These are phyloP conservation scores for Penicillium sp. DNA, from an alignment of 2,329 filamentous ascomycete genomes.

Conservation along the genomic window DNA sequence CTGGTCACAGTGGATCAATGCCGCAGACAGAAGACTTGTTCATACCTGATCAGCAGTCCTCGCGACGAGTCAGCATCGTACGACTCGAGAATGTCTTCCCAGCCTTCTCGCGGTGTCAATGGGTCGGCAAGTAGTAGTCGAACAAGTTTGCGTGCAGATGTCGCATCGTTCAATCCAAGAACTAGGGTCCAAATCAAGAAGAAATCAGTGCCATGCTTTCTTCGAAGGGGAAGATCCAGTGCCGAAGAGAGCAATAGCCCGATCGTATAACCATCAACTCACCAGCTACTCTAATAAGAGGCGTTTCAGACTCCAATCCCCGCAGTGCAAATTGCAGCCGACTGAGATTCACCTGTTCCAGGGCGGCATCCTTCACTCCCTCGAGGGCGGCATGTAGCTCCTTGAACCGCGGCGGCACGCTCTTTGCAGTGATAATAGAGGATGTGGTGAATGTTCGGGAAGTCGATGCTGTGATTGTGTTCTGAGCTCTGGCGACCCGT, in stretches of 20 bases:
- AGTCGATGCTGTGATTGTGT: conserved; percentile 5
- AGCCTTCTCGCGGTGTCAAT: conserved; percentile 60
- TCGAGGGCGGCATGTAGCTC: conserved; percentile 56
- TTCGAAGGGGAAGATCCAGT: not conserved
- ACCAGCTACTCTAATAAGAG: conserved; percentile 58
- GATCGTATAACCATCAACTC: conserved; percentile 18
- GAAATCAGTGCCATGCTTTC: conserved; percentile 1
- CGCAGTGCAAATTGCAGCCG: conserved; percentile 59
- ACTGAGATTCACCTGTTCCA: conserved; percentile 59
- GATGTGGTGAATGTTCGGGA: conserved; percentile 49
- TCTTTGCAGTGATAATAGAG: conserved; percentile 55
- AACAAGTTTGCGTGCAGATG: conserved; percentile 60
- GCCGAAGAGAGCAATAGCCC: not conserved
- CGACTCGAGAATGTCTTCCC: conserved; percentile 63
- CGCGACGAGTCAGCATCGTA: conserved; percentile 49
- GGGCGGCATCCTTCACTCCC: conserved; percentile 53
- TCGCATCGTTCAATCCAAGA: conserved; percentile 51
- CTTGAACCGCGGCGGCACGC: conserved; percentile 53
- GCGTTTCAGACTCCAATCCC: conserved; percentile 55
- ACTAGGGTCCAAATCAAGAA: conserved; percentile 35
- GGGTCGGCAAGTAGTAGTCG: conserved; percentile 71
- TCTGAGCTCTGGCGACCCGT: conserved; percentile 10
- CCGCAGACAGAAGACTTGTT: not conserved
- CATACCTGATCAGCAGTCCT: conserved; percentile 64
- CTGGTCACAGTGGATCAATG: not conserved